A percentile compares a stretch with the other conserved stretches of the same genome.
Conservation (phyloP, 2,329 filamentous ascomycete genomes). For the Elsinoe batatas region DNA sequence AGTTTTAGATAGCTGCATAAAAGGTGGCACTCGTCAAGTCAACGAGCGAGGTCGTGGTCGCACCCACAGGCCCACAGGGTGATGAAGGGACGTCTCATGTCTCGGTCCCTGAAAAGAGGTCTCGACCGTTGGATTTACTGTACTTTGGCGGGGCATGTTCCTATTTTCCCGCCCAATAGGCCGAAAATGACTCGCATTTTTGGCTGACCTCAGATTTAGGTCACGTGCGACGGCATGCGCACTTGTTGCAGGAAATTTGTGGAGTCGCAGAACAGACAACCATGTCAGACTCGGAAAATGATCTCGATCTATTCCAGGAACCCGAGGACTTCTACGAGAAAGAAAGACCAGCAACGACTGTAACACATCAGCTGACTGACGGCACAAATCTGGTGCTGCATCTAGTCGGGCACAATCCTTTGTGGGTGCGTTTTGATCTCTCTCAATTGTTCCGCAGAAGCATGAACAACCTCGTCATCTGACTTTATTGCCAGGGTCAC, state of each 20-base stretch:
- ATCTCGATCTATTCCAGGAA: conserved; percentile 58
- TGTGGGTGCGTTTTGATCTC: conserved; percentile 51
- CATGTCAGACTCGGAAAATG: conserved; percentile 23
- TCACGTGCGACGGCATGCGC: neutral
- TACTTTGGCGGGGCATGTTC: neutral
- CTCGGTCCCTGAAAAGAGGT: neutral
- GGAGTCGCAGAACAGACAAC: neutral
- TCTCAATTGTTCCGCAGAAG: neutral
- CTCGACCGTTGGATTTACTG: conserved; percentile 1
- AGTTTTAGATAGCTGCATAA: neutral
- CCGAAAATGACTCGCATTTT: neutral
- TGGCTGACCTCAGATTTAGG: neutral
- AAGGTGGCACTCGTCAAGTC: neutral
- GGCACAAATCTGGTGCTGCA: conserved; percentile 59
- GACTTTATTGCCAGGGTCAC: conserved; percentile 49
- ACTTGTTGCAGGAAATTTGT: neutral
- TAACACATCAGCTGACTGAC: conserved; percentile 58
- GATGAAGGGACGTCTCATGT: conserved; percentile 1
- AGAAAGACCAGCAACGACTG: conserved; percentile 63
- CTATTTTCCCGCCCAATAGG: neutral
- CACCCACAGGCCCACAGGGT: neutral
- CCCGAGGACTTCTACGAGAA: conserved; percentile 72
- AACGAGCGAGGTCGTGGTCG: neutral
- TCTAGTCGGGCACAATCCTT: conserved; percentile 75
- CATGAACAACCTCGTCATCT: neutral